Base-by-base conservation (phyloP, 108 stramenopile genomes). In the Cyclotella atomus region DNA sequence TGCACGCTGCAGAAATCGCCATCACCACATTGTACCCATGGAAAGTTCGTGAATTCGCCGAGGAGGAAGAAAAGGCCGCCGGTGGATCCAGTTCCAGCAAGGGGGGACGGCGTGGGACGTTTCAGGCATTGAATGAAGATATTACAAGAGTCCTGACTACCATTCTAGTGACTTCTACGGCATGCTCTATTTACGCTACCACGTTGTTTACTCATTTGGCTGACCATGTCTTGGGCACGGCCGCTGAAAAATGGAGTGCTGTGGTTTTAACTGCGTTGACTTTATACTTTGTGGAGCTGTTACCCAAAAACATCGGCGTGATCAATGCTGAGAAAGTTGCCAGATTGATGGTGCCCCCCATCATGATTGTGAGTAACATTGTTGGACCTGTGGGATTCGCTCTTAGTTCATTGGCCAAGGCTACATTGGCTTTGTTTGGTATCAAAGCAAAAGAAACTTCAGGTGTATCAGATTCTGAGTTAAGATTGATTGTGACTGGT, bases 1-100 rank as follows among this genome's bases (percentile, higher is more conserved):
- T 96, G 52, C 96, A 96, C 59, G 92, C 96, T 0, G 95, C 95
- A 0, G 98, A 98, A 83, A 96, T 96, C 70, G 96, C 97, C 38
- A 97, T 98, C 68, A 98, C 98, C 8, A 98, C 97, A 9, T 66
- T 98, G 28, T 98, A 97, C 76, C 97, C 97, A 5, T 98, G 97
- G 97, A 97, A 97, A 73, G 92, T 97, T 9, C 84, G 89, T 19
- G 96, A 98, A 75, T 97, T 98, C 71, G 98, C 96, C 57, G 95
- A 96, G 76, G 96, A 97, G 64, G 98, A 98, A 75, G 94, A 89
- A 61, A 94, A 94, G 23, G 60, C 27, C 79, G 70, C 38, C n/a
- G n/a, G n/a, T 45, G 54, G 55, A 65, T 38, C 57, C 9, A 83
- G 79, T 12, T 9, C 41, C 23, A 83, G 84, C 55, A 49, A 59